A percentile compares a stretch with the other conserved stretches of the same genome.
These are phyloP conservation scores for Ophiostoma sp. DNA, from an alignment of 2,329 filamentous ascomycete species.

Conservation along the genomic window DNA sequence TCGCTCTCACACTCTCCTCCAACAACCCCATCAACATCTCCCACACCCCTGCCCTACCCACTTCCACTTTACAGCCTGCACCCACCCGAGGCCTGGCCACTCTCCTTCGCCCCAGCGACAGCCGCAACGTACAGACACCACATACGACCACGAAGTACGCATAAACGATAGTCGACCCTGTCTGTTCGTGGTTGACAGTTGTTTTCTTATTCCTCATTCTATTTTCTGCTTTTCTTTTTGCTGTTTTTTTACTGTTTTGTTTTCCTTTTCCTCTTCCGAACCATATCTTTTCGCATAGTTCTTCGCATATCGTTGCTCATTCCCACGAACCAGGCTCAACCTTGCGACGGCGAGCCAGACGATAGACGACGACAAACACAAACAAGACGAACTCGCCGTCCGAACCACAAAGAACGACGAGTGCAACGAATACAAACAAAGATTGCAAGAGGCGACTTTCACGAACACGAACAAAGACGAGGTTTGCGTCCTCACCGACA, in stretches of 20 bases:
- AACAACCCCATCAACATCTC: background rate
- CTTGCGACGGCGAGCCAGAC: background rate
- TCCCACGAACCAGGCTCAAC: background rate
- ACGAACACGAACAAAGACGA: background rate
- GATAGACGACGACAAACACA: background rate
- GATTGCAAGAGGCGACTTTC: background rate
- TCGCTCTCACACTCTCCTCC: background rate
- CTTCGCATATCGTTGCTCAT: background rate
- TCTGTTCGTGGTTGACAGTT: background rate
- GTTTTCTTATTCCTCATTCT: background rate
- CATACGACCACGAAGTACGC: slow-evolving; percentile 2
- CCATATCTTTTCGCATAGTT: background rate
- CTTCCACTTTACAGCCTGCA: background rate
- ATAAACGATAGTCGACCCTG: background rate
- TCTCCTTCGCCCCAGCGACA: slow-evolving; percentile 23
- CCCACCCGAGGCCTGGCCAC: slow-evolving; percentile 1
- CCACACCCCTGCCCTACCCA: slow-evolving; percentile 7
- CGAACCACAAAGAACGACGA: background rate
- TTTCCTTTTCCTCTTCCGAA: background rate
- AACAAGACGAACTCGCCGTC: background rate
- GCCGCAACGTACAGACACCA: background rate
- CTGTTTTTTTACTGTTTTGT: background rate
- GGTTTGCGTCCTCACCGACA: background rate
- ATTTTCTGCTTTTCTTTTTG: background rate
- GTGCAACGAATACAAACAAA: background rate